Evolutionary conservation across 106 monocot genomes (phyloP), one percentile per base, ranked within the genome.

Genomic region (Dendrobium officinale): DNA sequence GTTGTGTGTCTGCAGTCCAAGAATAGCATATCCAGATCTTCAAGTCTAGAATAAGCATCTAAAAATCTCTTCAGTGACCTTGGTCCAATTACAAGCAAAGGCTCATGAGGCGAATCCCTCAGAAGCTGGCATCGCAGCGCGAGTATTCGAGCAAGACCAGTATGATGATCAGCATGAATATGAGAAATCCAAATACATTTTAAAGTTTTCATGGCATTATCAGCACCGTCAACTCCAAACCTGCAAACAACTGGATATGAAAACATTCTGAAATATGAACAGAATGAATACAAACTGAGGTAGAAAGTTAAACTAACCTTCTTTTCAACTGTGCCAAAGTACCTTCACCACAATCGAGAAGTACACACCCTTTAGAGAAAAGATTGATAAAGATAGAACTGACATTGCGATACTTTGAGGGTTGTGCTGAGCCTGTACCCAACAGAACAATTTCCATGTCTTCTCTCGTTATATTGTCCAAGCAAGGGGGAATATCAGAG

Each of bases 331-430:
- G 99, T 26, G 80, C 99, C 41, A 99, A 84, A 73, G 93, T 95
- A 67, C 99, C 99, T 84, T 99, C 99, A 76, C 99, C 99, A 82
- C 99, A 99, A 85, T 99, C 99, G 49, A 99, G 84, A 85, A 99
- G 93, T 37, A 99, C n/a, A 77, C 95, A 85, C 84, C 99, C 99
- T 83, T 82, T 91, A 13, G 86, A 81, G 81, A 99, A 99, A 66
- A 99, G 91, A 86, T 95, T 93, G 59, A 99, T 55, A 73, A 89
- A 91, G 56, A 99, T 91, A 15, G 99, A 95, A 82, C 93, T 99
- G 75, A 99, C 99, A 84, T 95, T 99, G 16, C 99, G 84, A 82
- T 99, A 95, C 83, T 99, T 99, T 10, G 99, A 99, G 49, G 95
- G 99, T 77, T 95, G 99, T 31, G 99, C 91, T 75, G 99, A 99